These are phyloP conservation scores for Monosporozyma servazzii DNA, from an alignment of 805 yeast species.

Conservation along the genomic window DNA sequence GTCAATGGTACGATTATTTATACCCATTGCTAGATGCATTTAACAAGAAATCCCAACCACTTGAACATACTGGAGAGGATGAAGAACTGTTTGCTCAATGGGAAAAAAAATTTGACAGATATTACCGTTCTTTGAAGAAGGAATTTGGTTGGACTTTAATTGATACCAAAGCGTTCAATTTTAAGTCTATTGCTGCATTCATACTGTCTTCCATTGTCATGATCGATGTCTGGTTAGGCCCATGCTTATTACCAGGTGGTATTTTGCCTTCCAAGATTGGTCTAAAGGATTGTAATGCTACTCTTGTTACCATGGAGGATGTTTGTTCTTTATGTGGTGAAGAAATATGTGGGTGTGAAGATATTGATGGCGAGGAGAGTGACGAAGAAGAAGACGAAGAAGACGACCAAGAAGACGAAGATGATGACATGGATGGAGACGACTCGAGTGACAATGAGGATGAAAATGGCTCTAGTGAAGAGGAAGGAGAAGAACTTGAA, in stretches of 20 bases:
- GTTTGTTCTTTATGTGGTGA: conserved; percentile 3
- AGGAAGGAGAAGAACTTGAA: conserved; percentile 9
- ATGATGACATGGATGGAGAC: conserved; percentile 7
- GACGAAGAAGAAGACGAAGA: not conserved
- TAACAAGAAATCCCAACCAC: not conserved
- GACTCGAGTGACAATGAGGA: conserved; percentile 6
- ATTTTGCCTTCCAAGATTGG: not conserved
- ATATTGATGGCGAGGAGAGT: conserved; percentile 9
- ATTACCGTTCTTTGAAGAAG: not conserved
- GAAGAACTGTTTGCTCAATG: not conserved
- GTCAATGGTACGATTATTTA: not conserved
- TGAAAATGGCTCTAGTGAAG: conserved; percentile 2
- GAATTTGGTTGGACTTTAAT: not conserved
- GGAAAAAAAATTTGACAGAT: not conserved
- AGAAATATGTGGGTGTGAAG: conserved; percentile 2
- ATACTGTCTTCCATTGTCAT: not conserved
- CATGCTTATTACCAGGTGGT: not conserved
- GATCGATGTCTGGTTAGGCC: not conserved
- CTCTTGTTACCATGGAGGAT: not conserved
- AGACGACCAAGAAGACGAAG: conserved; percentile 13
- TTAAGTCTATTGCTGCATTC: not conserved
- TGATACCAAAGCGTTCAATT: not conserved
- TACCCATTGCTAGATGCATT: not conserved
- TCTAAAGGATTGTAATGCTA: not conserved
- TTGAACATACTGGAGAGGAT: not conserved